Base-by-base conservation (phyloP, 169 alveolate species). In the Cystoisospora suis region DNA sequence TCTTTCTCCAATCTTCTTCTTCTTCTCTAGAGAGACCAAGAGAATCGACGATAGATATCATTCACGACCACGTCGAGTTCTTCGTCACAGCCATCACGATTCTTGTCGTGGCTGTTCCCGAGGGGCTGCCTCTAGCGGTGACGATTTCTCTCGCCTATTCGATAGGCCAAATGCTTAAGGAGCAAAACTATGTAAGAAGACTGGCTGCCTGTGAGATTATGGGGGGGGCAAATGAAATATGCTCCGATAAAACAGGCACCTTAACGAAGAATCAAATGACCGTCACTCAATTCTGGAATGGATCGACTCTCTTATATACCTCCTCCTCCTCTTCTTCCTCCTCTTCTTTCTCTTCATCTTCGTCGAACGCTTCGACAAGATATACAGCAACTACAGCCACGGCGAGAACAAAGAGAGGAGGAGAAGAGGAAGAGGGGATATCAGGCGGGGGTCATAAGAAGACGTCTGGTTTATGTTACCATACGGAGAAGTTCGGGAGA, bases 201-300 rank as follows among this genome's bases (percentile, higher is more conserved):
- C 86, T 87, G 45, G 91, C 89, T 23, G 94, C 94, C n/a, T 91
- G 94, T 75, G 94, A 99, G 95, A 99, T 99, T 20, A 94, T 99
- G 90, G 99, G 99, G 1, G 98, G 99, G 90, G 98, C 99, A 0
- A 98, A 99, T 2, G 98, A 98, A 34, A 98, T 99, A 59, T 99
- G 99, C 90, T 95, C 99, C 36, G 99, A 98, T 93, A 99, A 99
- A 93, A 99, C 99, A 0, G 99, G 99, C 72, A 99, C 99, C 12
- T 94, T 99, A 12, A 99, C 99, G 45, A 98, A 99, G 15, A 98
- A 98, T 92, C 98, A 98, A 88, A 99, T 99, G 99, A 94, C 98
- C 36, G 98, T 80, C 97, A 61, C 93, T 93, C 56, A 89, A 81
- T 29, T 95, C 92, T 89, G 95, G 95, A 32, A 61, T 88, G 77